Conservation (phyloP, 306 rosid genomes). For the Rosa persica region DNA sequence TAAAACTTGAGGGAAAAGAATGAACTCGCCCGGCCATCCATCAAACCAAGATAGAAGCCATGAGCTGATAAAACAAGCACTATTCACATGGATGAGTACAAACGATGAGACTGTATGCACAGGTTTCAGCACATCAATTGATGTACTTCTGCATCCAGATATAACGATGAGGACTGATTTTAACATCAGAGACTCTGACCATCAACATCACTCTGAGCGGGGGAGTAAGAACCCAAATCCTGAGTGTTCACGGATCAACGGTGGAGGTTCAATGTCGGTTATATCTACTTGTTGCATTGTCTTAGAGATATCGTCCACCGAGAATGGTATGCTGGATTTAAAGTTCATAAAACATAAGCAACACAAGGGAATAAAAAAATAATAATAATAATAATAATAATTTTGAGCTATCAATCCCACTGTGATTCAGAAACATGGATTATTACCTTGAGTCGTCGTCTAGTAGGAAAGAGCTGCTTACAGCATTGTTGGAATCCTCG, state of each 20-base stretch:
- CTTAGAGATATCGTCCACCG: constrained; percentile 97
- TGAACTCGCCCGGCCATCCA: constrained; percentile 52
- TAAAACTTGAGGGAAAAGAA: constrained; percentile 67
- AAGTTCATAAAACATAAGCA: constrained; percentile 22
- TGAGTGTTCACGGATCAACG: constrained; percentile 93
- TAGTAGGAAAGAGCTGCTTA: constrained; percentile 93
- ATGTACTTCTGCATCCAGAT: constrained; percentile 32
- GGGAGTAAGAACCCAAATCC: constrained; percentile 92
- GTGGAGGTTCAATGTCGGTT: constrained; percentile 93
- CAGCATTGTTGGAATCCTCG: constrained; percentile 88
- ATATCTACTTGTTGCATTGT: constrained; percentile 89
- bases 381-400: too few species aligned
- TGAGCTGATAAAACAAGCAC: constrained; percentile 40
- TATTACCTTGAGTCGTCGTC: constrained; percentile 96
- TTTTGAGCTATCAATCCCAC: not conserved
- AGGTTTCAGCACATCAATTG: constrained; percentile 50
- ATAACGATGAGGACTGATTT: constrained; percentile 27
- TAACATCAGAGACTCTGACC: constrained; percentile 20
- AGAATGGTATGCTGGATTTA: constrained; percentile 86
- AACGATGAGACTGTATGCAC: constrained; percentile 59
- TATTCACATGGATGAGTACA: constrained; percentile 54
- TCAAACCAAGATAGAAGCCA: constrained; percentile 65
- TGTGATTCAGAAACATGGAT: constrained; percentile 2
- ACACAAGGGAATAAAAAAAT: not conserved
- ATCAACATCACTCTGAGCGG: constrained; percentile 63